Evolutionary conservation across 805 yeast species (phyloP), one percentile per base, ranked within the genome.

Genomic region (Barnettozyma siamensis): DNA sequence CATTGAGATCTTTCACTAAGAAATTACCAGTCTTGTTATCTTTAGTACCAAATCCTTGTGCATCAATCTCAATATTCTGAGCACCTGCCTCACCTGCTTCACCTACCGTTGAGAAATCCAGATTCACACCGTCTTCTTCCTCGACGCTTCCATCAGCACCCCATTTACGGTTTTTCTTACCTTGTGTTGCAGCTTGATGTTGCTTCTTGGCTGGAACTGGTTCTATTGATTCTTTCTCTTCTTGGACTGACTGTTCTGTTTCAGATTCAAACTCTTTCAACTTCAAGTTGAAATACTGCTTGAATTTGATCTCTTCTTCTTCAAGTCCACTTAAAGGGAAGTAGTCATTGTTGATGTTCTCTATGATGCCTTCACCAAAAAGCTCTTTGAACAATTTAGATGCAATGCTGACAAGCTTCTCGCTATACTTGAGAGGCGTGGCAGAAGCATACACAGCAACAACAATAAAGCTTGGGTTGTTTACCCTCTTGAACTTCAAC

Each of bases 71-170:
- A 7, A 42, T 43, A 5, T 38, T 44, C 7, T 55, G 40, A 3
- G 31, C 24, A 10, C 31, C 58, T 2, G 51, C 42, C n/a, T 46
- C 54, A 5, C 44, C 43, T 4, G 17, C 48, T 16, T 42, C 50
- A 7, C 56, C 53, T 1, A 55, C 53, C 1, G 55, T 47, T 0
- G 89, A 81, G 51, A 78, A 82, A 54, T 83, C 89, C 33, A 83
- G 31, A 0, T 62, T 59, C 11, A 65, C 64, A 16, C 66, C 72
- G 17, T 58, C 64, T 10, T 60, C 67, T 12, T 61, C 63, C 27
- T 76, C 83, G 37, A 66, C 69, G 26, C 64, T 49, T 7, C 88
- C 89, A 52, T 79, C 83, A 24, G 73, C 74, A 20, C 75, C 80
- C 87, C 87, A 81, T 54, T 72, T 78, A 53, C 91, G 70, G 26